Conservation (phyloP, 2,329 filamentous ascomycete genomes). For the Ophidiomyces ophidiicola region DNA sequence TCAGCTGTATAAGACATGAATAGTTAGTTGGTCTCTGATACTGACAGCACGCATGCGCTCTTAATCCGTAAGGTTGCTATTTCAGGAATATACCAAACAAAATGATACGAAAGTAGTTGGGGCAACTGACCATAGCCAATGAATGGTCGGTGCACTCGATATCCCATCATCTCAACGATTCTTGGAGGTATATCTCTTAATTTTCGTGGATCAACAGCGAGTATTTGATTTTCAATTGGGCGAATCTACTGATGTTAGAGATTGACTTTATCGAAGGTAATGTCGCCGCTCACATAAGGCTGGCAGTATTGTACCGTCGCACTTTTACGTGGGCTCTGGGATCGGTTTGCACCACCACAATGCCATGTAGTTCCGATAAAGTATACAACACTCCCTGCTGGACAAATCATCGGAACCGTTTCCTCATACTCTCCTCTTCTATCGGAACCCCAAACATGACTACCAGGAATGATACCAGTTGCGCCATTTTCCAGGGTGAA, state of each 20-base stretch:
- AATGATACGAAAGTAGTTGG: background rate
- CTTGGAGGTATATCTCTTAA: conserved; percentile 21
- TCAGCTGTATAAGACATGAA: conserved; percentile 18
- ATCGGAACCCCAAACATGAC: conserved; percentile 26
- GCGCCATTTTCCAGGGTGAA: conserved; percentile 27
- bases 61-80: background rate
- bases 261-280: background rate
- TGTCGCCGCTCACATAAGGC: conserved; percentile 21
- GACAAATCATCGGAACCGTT: conserved; percentile 25
- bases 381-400: conserved; percentile 28
- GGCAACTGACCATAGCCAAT: conserved; percentile 22
- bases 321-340: conserved; percentile 22
- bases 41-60: background rate
- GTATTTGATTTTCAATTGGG: conserved; percentile 24
- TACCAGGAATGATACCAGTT: conserved; percentile 27
- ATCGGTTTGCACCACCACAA: conserved; percentile 28
- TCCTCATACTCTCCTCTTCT: conserved; percentile 20
- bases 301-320: conserved; percentile 34
- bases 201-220: conserved; percentile 24
- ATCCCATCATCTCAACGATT: conserved; percentile 28
- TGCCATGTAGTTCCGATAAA: conserved; percentile 30
- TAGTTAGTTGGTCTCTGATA: background rate
- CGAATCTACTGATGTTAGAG: conserved; percentile 18
- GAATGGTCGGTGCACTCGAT: conserved; percentile 22
- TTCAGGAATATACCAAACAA: background rate